A percentile compares a stretch with the other conserved stretches of the same genome.
Evolutionary conservation across 2,329 filamentous ascomycete genomes (phyloP).

Genomic region (Rhexocercosporidium sp.): DNA sequence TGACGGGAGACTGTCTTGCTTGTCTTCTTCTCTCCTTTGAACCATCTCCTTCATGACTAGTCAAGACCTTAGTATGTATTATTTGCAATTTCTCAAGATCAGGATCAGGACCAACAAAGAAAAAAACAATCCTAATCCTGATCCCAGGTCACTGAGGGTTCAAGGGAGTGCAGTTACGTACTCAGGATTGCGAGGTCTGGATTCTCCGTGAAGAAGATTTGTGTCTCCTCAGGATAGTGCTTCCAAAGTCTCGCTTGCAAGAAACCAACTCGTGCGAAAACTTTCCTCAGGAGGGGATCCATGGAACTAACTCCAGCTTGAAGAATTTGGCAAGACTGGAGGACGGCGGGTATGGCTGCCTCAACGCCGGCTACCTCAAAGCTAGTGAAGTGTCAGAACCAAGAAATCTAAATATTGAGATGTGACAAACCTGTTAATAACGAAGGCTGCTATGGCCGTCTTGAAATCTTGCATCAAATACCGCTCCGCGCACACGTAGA

Average conservation of each 20-base stretch:
- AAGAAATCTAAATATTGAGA: neutral
- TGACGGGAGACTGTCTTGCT: constrained; percentile 47
- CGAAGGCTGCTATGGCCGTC: constrained; percentile 47
- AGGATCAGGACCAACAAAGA: no score
- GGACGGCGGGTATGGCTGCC: constrained; percentile 43
- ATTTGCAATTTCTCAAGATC: no score
- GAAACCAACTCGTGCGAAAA: constrained; percentile 55
- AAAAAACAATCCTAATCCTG: no score
- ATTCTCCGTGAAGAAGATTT: constrained; percentile 50
- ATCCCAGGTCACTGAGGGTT: no score
- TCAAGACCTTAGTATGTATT: no score
- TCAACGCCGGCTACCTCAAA: constrained; percentile 40
- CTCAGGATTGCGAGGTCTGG: constrained; percentile 53
- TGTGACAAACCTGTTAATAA: constrained; percentile 46
- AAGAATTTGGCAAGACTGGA: constrained; percentile 51
- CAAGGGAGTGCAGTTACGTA: no score
- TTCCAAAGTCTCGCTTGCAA: constrained; percentile 53
- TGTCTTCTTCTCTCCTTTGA: constrained; percentile 49
- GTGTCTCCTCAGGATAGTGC: constrained; percentile 47
- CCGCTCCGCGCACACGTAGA: constrained; percentile 55
- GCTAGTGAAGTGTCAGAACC: constrained; percentile 28
- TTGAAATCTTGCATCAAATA: constrained; percentile 55
- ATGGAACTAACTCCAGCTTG: constrained; percentile 50
- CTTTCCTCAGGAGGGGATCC: constrained; percentile 53
- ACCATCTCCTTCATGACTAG: constrained; percentile 55